These are phyloP conservation scores for Cylindrotheca closterium DNA, from an alignment of 108 stramenopile genomes.

Conservation along the genomic window DNA sequence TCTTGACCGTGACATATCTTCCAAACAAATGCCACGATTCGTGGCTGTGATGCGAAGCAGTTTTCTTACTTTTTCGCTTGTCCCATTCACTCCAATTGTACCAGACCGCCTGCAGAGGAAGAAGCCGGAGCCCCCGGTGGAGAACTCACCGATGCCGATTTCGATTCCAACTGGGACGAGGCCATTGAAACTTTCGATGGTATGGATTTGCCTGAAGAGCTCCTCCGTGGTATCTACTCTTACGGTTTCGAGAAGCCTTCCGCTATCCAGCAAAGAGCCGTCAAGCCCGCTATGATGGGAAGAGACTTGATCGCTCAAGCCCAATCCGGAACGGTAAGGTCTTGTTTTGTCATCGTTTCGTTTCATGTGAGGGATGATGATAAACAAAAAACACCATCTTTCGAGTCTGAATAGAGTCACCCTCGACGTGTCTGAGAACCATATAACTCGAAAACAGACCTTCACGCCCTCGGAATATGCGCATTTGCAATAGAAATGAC, in stretches of 20 bases:
- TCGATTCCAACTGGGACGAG: slow-evolving; percentile 92
- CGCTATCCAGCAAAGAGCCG: slow-evolving; percentile 99
- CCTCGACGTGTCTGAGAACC: slow-evolving; percentile 87
- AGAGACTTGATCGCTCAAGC: slow-evolving; percentile 99
- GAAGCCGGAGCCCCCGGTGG: slow-evolving; percentile 29
- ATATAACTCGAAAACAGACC: slow-evolving; percentile 89
- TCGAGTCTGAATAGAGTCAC: slow-evolving; percentile 97
- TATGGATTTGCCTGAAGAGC: slow-evolving; percentile 96
- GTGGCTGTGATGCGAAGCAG: no score
- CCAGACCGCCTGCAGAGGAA: slow-evolving; percentile 12
- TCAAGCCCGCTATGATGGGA: slow-evolving; percentile 95
- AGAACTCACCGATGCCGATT: slow-evolving; percentile 85
- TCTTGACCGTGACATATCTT: no score
- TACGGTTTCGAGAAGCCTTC: slow-evolving; percentile 99
- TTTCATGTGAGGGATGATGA: slow-evolving; percentile 67
- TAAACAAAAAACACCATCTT: slow-evolving; percentile 91
- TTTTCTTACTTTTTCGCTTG: no score
- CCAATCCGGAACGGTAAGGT: slow-evolving; percentile 97
- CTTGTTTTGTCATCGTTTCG: background rate
- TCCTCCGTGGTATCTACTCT: slow-evolving; percentile 97
- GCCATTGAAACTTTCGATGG: slow-evolving; percentile 94
- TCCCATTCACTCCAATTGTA: no score
- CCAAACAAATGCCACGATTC: no score
- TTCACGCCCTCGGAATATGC: slow-evolving; percentile 5
- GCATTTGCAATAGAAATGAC: background rate